Conservation (phyloP, 768 basidiomycete species). For the Leccinum disarticulatum region DNA sequence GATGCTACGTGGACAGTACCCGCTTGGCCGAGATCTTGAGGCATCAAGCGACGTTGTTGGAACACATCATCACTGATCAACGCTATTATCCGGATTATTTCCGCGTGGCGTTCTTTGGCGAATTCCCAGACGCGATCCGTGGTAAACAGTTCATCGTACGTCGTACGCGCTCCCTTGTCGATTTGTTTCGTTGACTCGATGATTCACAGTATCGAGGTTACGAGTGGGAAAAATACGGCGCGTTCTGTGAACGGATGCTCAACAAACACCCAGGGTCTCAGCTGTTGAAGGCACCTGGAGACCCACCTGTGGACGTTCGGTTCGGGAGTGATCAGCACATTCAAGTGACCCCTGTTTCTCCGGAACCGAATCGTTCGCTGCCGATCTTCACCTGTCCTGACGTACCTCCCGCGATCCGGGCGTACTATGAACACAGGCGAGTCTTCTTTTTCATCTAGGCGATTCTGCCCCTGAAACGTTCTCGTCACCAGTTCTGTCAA, state of each 20-base stretch:
- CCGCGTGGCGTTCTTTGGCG: constrained; percentile 90
- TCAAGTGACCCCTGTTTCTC: constrained; percentile 81
- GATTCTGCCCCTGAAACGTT: not conserved
- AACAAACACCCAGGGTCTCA: constrained; percentile 87
- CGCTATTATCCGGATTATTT: constrained; percentile 93
- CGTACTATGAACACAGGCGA: constrained; percentile 87
- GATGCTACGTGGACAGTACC: constrained; percentile 43
- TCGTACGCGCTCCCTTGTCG: not conserved
- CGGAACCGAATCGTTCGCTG: constrained; percentile 77
- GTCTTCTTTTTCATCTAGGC: constrained; percentile 12
- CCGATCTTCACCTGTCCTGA: constrained; percentile 85
- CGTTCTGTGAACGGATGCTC: constrained; percentile 89
- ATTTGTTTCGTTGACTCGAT: not conserved
- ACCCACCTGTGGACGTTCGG: constrained; percentile 79
- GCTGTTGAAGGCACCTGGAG: constrained; percentile 67
- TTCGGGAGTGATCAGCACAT: constrained; percentile 82
- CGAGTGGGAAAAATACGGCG: constrained; percentile 91
- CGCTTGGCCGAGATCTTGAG: constrained; percentile 83
- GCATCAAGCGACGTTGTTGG: constrained; percentile 84
- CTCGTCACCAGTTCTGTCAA: constrained; percentile 66
- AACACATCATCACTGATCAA: constrained; percentile 80
- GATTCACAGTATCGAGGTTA: constrained; percentile 78
- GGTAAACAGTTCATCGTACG: constrained; percentile 89
- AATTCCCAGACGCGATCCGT: constrained; percentile 80
- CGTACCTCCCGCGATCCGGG: constrained; percentile 74